Evolutionary conservation across 805 yeast species (phyloP).

Genomic region (Yamadazyma paraphyllophila): DNA sequence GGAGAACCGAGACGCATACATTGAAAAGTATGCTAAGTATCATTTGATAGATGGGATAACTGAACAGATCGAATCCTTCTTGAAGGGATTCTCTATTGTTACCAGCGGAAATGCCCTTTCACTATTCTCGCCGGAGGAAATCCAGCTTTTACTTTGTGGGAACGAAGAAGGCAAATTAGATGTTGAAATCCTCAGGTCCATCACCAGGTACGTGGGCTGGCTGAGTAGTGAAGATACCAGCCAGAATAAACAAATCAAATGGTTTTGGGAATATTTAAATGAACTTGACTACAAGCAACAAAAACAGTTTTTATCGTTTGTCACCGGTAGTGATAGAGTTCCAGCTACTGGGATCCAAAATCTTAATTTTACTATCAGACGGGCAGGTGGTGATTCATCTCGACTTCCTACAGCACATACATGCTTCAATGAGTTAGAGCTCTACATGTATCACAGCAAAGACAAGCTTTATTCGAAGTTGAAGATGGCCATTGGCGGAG

Average conservation of each 20-base stretch:
- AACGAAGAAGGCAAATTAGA: slow-evolving; percentile 66
- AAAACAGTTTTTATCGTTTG: slow-evolving; percentile 64
- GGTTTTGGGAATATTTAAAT: slow-evolving; percentile 89
- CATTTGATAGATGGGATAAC: slow-evolving; percentile 56
- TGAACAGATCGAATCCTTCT: slow-evolving; percentile 56
- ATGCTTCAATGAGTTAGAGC: slow-evolving; percentile 85
- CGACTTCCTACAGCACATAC: slow-evolving; percentile 87
- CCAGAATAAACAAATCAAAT: slow-evolving; percentile 41
- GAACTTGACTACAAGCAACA: slow-evolving; percentile 47
- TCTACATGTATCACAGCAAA: slow-evolving; percentile 60
- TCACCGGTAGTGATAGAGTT: slow-evolving; percentile 87
- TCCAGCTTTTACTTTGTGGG: slow-evolving; percentile 77
- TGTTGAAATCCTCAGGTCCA: slow-evolving; percentile 59
- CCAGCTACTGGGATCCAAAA: slow-evolving; percentile 91
- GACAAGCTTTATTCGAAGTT: slow-evolving; percentile 60
- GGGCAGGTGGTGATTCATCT: slow-evolving; percentile 51
- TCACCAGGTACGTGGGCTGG: slow-evolving; percentile 66
- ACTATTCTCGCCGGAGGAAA: slow-evolving; percentile 76
- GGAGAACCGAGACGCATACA: slow-evolving; percentile 59
- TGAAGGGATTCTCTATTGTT: slow-evolving; percentile 70
- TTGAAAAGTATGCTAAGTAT: slow-evolving; percentile 60
- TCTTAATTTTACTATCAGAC: slow-evolving; percentile 49
- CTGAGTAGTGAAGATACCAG: slow-evolving; percentile 33
- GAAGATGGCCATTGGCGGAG: slow-evolving; percentile 67
- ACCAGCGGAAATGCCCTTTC: slow-evolving; percentile 80